Percentiles rank a stretch among this genome's conserved stretches.
Conservation (phyloP, 2,329 filamentous ascomycete species). For the Ploettnerulaceae sp. region DNA sequence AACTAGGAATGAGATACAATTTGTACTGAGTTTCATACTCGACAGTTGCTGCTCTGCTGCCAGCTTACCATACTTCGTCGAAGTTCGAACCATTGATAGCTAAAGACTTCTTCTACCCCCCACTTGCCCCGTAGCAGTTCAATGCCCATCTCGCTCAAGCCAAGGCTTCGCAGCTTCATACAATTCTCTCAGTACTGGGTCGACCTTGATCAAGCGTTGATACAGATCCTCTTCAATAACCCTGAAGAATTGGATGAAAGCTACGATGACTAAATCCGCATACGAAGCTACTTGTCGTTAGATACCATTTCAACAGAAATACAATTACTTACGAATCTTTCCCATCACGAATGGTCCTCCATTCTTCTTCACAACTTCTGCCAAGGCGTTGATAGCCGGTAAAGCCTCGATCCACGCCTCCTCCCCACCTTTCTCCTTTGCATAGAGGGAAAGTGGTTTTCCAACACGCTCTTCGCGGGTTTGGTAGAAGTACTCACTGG, state of each 20-base stretch:
- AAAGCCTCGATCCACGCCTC: constrained; percentile 44
- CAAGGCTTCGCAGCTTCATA: constrained; percentile 24
- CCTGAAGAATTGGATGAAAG: constrained; percentile 42
- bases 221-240: constrained; percentile 38
- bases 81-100: too few species aligned
- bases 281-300: constrained; percentile 39
- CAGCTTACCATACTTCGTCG: too few species aligned
- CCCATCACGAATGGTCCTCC: constrained; percentile 60
- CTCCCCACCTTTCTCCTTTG: constrained; percentile 45
- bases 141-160: constrained; percentile 27
- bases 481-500: constrained; percentile 49
- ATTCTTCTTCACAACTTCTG: constrained; percentile 37
- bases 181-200: constrained; percentile 16
- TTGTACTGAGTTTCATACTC: too few species aligned
- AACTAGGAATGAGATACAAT: too few species aligned
- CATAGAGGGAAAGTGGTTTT: constrained; percentile 48
- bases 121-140: too few species aligned
- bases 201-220: constrained; percentile 36
- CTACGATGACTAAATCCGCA: constrained; percentile 54
- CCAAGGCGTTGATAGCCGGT: constrained; percentile 43
- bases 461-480: constrained; percentile 48
- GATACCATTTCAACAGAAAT: background rate
- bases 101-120: too few species aligned
- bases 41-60: too few species aligned
- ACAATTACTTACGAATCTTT: constrained; percentile 33